A percentile compares a stretch with the other conserved stretches of the same genome.
phyloP scores from a whole-genome alignment of 345 rosid genomes.

The Reutealis trisperma region DNA sequence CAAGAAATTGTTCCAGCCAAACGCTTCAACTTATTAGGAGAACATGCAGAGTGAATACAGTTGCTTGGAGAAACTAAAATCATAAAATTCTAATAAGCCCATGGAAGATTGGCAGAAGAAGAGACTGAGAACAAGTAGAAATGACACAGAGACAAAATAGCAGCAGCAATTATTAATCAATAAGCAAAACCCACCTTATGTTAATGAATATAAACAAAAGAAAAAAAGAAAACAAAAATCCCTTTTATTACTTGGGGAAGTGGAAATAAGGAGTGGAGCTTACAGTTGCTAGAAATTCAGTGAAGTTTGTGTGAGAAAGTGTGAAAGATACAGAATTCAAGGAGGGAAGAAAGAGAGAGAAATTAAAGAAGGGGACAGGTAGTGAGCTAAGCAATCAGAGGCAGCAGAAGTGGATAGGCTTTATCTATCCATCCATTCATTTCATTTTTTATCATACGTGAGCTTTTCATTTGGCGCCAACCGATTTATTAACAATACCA shows the following conservation, averaged over 20 bases:
- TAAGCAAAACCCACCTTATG: no score
- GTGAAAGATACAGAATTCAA: slow-evolving; percentile 2
- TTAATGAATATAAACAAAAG: no score
- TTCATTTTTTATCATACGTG: not conserved
- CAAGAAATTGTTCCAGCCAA: not conserved
- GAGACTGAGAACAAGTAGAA: not conserved
- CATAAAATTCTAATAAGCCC: not conserved
- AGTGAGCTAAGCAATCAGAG: slow-evolving; percentile 19
- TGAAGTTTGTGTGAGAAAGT: not conserved
- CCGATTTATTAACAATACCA: slow-evolving; percentile 21
- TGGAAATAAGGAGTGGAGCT: not conserved
- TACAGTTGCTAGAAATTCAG: not conserved
- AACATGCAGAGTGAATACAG: not conserved
- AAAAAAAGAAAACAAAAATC: no score
- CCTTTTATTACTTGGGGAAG: not conserved
- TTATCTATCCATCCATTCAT: slow-evolving; percentile 26
- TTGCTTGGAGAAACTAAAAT: not conserved
- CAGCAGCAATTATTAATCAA: no score
- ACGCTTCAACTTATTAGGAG: not conserved
- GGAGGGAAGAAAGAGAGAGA: slow-evolving; percentile 5
- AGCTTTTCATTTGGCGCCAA: slow-evolving; percentile 39
- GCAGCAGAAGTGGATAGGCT: slow-evolving; percentile 36
- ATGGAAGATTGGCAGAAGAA: not conserved
- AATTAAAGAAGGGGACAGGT: not conserved
- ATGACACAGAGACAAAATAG: no score